Percentiles rank a stretch among this genome's conserved stretches.
These are phyloP conservation scores for Bodo saltans DNA, from an alignment of 78 protist species.

Conservation along the genomic window DNA sequence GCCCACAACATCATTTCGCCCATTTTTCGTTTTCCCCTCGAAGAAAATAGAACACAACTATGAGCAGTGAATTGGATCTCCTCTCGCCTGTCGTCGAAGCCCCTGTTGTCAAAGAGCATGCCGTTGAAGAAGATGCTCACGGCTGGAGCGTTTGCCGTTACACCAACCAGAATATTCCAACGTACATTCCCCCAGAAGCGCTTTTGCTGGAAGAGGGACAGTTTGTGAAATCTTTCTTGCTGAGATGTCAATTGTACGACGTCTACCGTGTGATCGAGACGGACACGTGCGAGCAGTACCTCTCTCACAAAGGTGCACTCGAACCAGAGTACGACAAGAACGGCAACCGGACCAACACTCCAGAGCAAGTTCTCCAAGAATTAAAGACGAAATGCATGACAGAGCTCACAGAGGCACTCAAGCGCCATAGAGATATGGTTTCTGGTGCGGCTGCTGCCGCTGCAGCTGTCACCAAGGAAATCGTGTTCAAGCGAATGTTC, in stretches of 20 bases:
- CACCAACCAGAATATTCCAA: neutral
- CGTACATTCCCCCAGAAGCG: slow-evolving; percentile 9
- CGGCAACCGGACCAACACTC: slow-evolving; percentile 20
- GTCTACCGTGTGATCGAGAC: neutral
- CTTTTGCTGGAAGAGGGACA: neutral
- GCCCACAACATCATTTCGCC: no score
- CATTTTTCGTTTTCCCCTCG: no score
- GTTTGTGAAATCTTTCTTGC: neutral
- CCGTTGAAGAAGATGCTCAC: no score
- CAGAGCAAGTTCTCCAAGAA: neutral
- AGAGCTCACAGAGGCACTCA: neutral
- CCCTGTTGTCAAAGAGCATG: no score
- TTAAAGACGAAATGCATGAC: neutral
- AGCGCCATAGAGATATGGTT: neutral
- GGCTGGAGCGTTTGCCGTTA: slow-evolving; percentile 5
- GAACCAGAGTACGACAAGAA: neutral
- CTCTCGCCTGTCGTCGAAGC: no score
- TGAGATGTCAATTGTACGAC: neutral
- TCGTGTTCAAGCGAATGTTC: slow-evolving; percentile 8
- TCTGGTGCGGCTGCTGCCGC: neutral
- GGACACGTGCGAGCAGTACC: neutral
- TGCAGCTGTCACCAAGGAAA: no score
- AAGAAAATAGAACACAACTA: no score
- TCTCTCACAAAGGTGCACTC: neutral
- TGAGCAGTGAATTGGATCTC: no score